Evolutionary conservation across 345 rosid genomes (phyloP).

Genomic region (Laguncularia racemosa): DNA sequence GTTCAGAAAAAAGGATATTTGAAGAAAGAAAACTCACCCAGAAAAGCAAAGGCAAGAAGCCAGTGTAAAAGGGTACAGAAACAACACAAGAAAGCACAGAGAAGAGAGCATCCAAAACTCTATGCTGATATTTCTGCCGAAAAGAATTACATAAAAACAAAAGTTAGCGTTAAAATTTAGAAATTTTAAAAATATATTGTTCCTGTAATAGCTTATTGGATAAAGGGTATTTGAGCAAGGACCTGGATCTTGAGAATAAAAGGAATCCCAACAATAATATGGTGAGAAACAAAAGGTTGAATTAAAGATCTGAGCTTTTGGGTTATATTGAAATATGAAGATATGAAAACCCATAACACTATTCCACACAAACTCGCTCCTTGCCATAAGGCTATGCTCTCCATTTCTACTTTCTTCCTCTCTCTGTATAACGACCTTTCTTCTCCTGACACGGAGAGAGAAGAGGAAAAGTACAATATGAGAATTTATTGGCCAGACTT

Average conservation of each 20-base stretch:
- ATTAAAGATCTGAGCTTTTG: conserved; percentile 59
- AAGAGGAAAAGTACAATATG: too few species aligned
- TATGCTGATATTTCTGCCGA: conserved; percentile 57
- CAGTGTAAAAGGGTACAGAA: conserved; percentile 96
- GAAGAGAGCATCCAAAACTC: conserved; percentile 68
- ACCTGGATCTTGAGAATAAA: conserved; percentile 83
- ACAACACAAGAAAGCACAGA: conserved; percentile 85
- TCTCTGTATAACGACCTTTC: conserved; percentile 2
- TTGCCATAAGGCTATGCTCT: conserved; percentile 70
- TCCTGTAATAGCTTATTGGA: neutral
- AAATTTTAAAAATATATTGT: conserved; percentile 3
- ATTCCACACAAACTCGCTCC: conserved; percentile 53
- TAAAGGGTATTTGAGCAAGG: neutral
- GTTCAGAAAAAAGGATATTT: neutral
- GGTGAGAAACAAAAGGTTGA: conserved; percentile 60
- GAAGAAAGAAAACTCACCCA: conserved; percentile 51
- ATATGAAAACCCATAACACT: conserved; percentile 59
- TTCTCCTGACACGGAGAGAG: neutral
- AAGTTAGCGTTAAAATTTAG: neutral
- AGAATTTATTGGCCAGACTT: too few species aligned
- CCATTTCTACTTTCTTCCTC: conserved; percentile 40
- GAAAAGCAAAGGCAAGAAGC: conserved; percentile 90
- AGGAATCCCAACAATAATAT: conserved; percentile 48
- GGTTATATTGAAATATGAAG: conserved; percentile 55
- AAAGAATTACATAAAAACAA: neutral